These are phyloP conservation scores for Thermochaetoides dissita DNA, from an alignment of 2,329 filamentous ascomycete genomes.

Conservation along the genomic window DNA sequence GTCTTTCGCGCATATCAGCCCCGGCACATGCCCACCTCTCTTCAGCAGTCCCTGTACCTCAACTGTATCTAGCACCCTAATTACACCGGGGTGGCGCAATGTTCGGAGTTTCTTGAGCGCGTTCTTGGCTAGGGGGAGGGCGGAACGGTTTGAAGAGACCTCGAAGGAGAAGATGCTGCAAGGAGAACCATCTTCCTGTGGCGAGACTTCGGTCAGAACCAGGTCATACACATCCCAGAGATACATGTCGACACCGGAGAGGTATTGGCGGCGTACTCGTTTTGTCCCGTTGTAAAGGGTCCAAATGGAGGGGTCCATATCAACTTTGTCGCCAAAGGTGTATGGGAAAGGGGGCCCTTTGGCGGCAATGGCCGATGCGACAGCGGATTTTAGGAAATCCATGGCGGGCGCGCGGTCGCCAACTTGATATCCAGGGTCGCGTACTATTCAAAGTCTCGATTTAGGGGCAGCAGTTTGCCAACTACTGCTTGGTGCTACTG, in stretches of 20 bases:
- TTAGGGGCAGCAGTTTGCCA: too few species aligned
- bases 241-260: not conserved
- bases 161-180: conserved; percentile 98
- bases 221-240: too few species aligned
- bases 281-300: conserved; percentile 89
- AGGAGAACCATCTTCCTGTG: conserved; percentile 77
- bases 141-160: conserved; percentile 62
- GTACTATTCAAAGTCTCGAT: too few species aligned
- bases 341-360: conserved; percentile 90
- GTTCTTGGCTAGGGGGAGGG: conserved; percentile 78
- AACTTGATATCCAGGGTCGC: too few species aligned
- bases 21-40: not conserved
- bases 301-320: conserved; percentile 90
- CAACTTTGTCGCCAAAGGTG: conserved; percentile 80
- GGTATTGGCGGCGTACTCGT: conserved; percentile 43
- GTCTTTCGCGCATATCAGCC: conserved; percentile 40
- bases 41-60: conserved; percentile 44
- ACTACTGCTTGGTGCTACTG: too few species aligned
- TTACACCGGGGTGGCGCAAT: conserved; percentile 81
- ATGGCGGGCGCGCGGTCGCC: conserved; percentile 33
- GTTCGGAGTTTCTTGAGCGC: conserved; percentile 88
- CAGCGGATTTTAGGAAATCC: conserved; percentile 96
- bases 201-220: conserved; percentile 1
- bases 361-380: conserved; percentile 78
- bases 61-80: conserved; percentile 86